Percentiles rank a stretch among this genome's conserved stretches.
These are phyloP conservation scores for Thelonectria rubi DNA, from an alignment of 2,329 filamentous ascomycete species.

Conservation along the genomic window DNA sequence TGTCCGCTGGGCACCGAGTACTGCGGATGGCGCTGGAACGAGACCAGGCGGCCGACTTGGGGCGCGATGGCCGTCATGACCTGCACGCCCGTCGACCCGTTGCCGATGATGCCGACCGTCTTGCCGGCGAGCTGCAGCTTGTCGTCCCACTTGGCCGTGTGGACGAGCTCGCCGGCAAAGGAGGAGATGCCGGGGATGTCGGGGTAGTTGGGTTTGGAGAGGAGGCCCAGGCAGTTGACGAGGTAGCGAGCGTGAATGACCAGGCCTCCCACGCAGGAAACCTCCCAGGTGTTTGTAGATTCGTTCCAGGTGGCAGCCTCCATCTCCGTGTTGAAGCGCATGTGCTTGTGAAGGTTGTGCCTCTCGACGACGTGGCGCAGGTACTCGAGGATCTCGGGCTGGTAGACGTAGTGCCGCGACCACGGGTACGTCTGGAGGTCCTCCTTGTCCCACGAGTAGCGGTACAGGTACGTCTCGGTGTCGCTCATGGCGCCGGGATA, in stretches of 20 bases:
- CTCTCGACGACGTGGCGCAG: neutral
- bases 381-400: neutral
- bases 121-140: neutral
- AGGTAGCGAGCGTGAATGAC: neutral
- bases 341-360: neutral
- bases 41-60: slow-evolving; percentile 26
- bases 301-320: neutral
- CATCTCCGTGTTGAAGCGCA: slow-evolving; percentile 1
- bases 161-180: neutral
- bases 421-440: neutral
- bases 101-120: slow-evolving; percentile 23
- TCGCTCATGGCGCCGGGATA: slow-evolving; percentile 28
- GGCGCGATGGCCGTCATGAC: slow-evolving; percentile 24
- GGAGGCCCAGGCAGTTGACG: neutral
- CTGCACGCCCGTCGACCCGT: slow-evolving; percentile 27
- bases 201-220: slow-evolving; percentile 4
- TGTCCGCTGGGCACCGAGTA: slow-evolving; percentile 26
- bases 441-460: slow-evolving; percentile 2
- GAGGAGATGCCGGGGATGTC: neutral
- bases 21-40: slow-evolving; percentile 31
- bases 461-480: slow-evolving; percentile 16
- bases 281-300: neutral
- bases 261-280: neutral
- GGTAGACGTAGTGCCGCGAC: neutral
- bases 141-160: neutral